These are phyloP conservation scores for Hanseniaspora nectarophila DNA, from an alignment of 805 yeast genomes.

Conservation along the genomic window DNA sequence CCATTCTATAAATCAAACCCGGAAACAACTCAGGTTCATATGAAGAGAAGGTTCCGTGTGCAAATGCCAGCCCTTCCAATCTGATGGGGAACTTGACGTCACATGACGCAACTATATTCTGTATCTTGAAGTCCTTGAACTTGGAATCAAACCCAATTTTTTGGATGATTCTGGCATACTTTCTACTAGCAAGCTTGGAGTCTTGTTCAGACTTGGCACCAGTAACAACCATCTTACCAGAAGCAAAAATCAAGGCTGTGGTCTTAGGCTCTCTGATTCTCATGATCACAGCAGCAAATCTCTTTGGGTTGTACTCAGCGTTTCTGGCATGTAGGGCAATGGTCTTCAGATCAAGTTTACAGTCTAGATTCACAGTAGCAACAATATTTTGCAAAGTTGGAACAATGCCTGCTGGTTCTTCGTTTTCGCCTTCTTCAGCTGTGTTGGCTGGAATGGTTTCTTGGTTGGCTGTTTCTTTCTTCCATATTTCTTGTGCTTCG, in stretches of 20 bases:
- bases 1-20: conserved; percentile 98
- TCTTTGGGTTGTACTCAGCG: conserved; percentile 96
- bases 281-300: conserved; percentile 99
- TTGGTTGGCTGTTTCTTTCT: conserved; percentile 17
- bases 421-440: conserved; percentile 36
- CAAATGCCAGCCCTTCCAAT: conserved; percentile 91
- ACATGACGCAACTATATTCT: conserved; percentile 96
- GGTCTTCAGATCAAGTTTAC: conserved; percentile 89
- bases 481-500: conserved; percentile 31
- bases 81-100: conserved; percentile 97
- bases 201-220: conserved; percentile 99
- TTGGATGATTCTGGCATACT: conserved; percentile 95
- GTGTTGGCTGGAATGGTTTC: conserved; percentile 4
- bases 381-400: conserved; percentile 91
- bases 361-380: conserved; percentile 93
- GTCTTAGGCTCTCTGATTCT: conserved; percentile 98
- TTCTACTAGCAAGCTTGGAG: conserved; percentile 93
- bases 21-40: conserved; percentile 98
- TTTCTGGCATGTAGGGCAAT: conserved; percentile 97
- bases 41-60: conserved; percentile 97
- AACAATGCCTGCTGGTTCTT: conserved; percentile 85
- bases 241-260: conserved; percentile 92
- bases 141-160: conserved; percentile 96
- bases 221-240: conserved; percentile 98
- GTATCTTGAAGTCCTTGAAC: conserved; percentile 94